Conservation (phyloP, 2,329 filamentous ascomycete genomes). For the Trichoderma atrobrunneum region DNA sequence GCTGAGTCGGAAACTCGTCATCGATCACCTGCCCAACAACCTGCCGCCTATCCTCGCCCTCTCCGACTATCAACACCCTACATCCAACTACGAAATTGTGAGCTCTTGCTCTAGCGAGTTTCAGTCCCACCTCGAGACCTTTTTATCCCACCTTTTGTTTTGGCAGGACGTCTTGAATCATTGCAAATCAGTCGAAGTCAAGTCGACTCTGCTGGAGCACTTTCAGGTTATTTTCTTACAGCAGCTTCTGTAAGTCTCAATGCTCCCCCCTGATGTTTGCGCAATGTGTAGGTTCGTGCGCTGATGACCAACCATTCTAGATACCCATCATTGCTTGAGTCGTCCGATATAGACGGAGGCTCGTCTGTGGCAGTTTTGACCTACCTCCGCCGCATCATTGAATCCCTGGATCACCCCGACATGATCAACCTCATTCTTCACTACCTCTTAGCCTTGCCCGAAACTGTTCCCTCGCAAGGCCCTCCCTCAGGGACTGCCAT, state of each 20-base stretch:
- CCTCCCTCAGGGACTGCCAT: slow-evolving; percentile 49
- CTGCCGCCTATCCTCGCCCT: slow-evolving; percentile 81
- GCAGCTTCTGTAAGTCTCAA: slow-evolving; percentile 71
- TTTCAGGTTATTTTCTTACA: slow-evolving; percentile 96
- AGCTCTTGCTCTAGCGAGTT: slow-evolving; percentile 73
- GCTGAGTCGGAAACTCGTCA: slow-evolving; percentile 73
- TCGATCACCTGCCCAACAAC: slow-evolving; percentile 70
- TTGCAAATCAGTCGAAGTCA: slow-evolving; percentile 87
- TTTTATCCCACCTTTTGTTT: slow-evolving; percentile 90
- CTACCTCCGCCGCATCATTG: slow-evolving; percentile 85
- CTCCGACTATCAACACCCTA: slow-evolving; percentile 79
- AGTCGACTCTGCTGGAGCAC: slow-evolving; percentile 89
- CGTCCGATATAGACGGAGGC: slow-evolving; percentile 93
- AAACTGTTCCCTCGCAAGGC: slow-evolving; percentile 40
- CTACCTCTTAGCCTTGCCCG: slow-evolving; percentile 82
- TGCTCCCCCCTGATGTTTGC: background rate
- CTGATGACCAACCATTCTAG: slow-evolving; percentile 41
- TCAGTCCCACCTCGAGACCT: slow-evolving; percentile 84
- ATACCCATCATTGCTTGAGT: slow-evolving; percentile 93
- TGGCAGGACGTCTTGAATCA: slow-evolving; percentile 99
- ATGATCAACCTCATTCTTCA: slow-evolving; percentile 91
- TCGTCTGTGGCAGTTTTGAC: slow-evolving; percentile 95
- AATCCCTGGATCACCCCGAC: slow-evolving; percentile 87
- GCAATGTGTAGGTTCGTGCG: background rate
- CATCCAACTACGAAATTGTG: slow-evolving; percentile 67